phyloP scores from a whole-genome alignment of 2,329 filamentous ascomycete species.

The Fusarium concolor region DNA sequence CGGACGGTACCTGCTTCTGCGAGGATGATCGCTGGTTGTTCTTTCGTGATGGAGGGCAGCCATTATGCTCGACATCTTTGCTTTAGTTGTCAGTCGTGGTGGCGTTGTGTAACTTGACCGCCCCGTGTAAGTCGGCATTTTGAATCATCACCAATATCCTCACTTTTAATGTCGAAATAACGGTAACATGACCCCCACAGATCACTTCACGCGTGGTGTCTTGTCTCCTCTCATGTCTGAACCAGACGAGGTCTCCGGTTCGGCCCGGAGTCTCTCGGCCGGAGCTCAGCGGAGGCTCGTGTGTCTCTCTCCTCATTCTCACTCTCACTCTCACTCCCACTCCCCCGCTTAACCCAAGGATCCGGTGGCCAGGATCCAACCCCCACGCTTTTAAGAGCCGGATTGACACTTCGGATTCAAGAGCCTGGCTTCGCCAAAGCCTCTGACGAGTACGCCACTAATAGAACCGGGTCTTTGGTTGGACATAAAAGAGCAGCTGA shows the following conservation, averaged over 20 bases:
- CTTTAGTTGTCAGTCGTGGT: constrained; percentile 4
- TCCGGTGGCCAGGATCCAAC: constrained; percentile 34
- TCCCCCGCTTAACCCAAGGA: constrained; percentile 24
- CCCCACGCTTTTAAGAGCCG: constrained; percentile 33
- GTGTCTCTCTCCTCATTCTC: constrained; percentile 1
- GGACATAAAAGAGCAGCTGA: constrained; percentile 45
- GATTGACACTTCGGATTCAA: background rate
- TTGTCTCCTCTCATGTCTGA: constrained; percentile 3
- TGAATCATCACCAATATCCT: background rate
- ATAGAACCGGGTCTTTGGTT: constrained; percentile 8
- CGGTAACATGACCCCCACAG: constrained; percentile 4
- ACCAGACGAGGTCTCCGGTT: constrained; percentile 27
- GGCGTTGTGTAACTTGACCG: constrained; percentile 10
- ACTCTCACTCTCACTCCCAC: background rate
- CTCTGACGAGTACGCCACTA: constrained; percentile 43
- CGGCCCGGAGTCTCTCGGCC: constrained; percentile 45
- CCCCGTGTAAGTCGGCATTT: constrained; percentile 11
- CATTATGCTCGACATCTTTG: constrained; percentile 26
- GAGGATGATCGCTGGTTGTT: constrained; percentile 20
- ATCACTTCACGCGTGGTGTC: constrained; percentile 14
- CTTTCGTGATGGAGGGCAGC: constrained; percentile 28
- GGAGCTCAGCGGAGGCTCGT: constrained; percentile 32
- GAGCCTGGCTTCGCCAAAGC: constrained; percentile 26
- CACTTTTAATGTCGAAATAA: background rate
- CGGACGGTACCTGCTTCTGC: constrained; percentile 43